Base-by-base conservation (phyloP, 2,329 filamentous ascomycete genomes). In the Cladosporium sp. region DNA sequence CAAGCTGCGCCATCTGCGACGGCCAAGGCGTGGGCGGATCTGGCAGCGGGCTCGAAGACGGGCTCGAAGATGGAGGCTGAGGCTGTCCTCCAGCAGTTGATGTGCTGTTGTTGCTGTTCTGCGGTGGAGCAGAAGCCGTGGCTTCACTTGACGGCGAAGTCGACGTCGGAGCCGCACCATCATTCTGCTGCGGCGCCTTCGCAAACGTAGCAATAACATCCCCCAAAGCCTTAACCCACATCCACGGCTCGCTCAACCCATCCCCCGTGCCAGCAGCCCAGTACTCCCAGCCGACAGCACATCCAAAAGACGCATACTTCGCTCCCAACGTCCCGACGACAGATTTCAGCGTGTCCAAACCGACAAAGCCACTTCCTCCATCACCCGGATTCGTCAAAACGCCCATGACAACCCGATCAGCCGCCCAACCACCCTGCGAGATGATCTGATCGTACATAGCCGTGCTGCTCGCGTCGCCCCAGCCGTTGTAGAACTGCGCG, bases 401-500 rank as follows among this genome's bases (percentile, higher is more conserved):
- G 25, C 69, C 69, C 52, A 70, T 61, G 6, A 66, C 63, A 17
- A 70, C 61, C 4, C 67, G 61, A 9, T 61, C 56, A 9, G 67
- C 56, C 4, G 52, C 6, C 58, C 63, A 70, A 5, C 43, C 40
- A 14, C 65, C 66, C 40, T 63, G 63, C 22, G 55, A 37, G 47
- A 70, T 60, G 37, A 69, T 67, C 40, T 59, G 57, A 19, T 70
- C 63, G 63, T 69, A 70, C 55, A 63, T 63, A 2, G 51, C 61
- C 0, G 67, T 57, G 5, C 60, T 61, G 30, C 62, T 64, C 8
- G 65, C 63, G 40, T 69, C 64, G 37, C 68, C 69, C 65, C 66
- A 70, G 47, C 68, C 67, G 20, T 67, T 66, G 60, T 70, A 70
- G 60, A 69, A 69, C 50, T 70, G 69, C 1, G 61, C 65, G 49